phyloP scores from a whole-genome alignment of 345 rosid genomes.

The Laguncularia racemosa region DNA sequence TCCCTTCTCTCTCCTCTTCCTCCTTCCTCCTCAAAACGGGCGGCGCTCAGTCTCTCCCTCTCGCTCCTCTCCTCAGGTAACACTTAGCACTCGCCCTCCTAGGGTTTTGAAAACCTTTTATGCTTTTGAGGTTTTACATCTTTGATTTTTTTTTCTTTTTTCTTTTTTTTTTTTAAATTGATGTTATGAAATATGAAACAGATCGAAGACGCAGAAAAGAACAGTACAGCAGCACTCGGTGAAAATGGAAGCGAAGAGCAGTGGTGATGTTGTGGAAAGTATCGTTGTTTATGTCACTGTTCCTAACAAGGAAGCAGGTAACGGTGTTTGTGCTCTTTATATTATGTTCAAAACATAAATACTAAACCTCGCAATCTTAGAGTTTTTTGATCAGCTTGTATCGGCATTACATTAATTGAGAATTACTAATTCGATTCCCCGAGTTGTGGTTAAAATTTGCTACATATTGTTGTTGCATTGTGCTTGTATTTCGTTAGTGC shows the following conservation, averaged over 20 bases:
- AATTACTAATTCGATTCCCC: no score
- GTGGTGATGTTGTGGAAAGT: conserved; percentile 51
- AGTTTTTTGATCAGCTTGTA: no score
- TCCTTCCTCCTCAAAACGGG: conserved; percentile 37
- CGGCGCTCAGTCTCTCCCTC: conserved; percentile 44
- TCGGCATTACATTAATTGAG: no score
- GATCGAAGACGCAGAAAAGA: conserved; percentile 41
- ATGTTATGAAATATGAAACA: conserved; percentile 7
- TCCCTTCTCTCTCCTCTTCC: conserved; percentile 18
- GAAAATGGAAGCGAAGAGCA: conserved; percentile 59
- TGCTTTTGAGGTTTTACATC: not conserved
- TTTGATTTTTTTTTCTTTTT: not conserved
- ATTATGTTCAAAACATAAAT: not conserved
- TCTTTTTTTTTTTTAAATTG: not conserved
- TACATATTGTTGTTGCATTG: no score
- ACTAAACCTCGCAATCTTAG: no score
- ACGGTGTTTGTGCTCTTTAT: not conserved
- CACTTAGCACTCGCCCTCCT: not conserved
- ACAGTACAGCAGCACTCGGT: conserved; percentile 18
- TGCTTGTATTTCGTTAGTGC: not conserved
- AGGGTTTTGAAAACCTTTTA: not conserved
- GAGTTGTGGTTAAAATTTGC: no score
- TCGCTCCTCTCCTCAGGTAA: conserved; percentile 44
- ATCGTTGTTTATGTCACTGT: conserved; percentile 88
- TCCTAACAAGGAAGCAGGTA: conserved; percentile 84